Base-by-base conservation (phyloP, 1,284 basidiomycete species). In the Chondrostereum purpureum region DNA sequence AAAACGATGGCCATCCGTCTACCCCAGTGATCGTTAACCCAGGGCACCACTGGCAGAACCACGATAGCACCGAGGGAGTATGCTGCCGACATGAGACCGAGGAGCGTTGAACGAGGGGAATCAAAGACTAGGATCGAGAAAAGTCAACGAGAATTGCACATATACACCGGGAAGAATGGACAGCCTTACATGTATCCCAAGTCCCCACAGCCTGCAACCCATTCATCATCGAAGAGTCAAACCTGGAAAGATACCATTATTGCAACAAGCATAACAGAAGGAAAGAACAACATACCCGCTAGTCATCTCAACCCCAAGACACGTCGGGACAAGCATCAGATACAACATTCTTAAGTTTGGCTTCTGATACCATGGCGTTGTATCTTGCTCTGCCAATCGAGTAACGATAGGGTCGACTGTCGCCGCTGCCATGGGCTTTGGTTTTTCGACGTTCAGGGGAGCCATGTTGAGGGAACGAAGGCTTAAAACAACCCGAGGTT, bases 231-330 rank as follows among this genome's bases (percentile, higher is more conserved):
- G 74, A 77, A 0, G 74, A 73, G 48, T 79, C 76, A 50, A 75
- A 78, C 4, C 75, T 75, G 43, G 10, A 36, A 16, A 34, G 19
- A 19, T 2, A 17, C 17, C n/a, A 14, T 4, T 35, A 31, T 31
- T 16, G 20, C 36, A 39, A 13, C 3, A 18, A 1, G 13, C 35
- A n/a, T n/a, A 13, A 19, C 6, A n/a, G 18, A 2, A 11, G 8
- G 5, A 20, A 16, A 42, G 12, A 31, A 24, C 34, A 16, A 60
- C 72, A 50, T 48, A 71, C 75, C 77, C 78, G 55, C 69, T 74
- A 1, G 78, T 79, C 73, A 78, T 76, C 55, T 80, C 77, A 12
- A 78, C 77, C 17, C 75, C 78, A 23, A 80, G 71, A 54, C 75
- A 78, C 35, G 77, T 76, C 21, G 77, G 77, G 51, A 78, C 63